Percentiles rank a stretch among this genome's conserved stretches.
phyloP scores from a whole-genome alignment of 2,329 filamentous ascomycete genomes.

The Diaporthe ilicicola region DNA sequence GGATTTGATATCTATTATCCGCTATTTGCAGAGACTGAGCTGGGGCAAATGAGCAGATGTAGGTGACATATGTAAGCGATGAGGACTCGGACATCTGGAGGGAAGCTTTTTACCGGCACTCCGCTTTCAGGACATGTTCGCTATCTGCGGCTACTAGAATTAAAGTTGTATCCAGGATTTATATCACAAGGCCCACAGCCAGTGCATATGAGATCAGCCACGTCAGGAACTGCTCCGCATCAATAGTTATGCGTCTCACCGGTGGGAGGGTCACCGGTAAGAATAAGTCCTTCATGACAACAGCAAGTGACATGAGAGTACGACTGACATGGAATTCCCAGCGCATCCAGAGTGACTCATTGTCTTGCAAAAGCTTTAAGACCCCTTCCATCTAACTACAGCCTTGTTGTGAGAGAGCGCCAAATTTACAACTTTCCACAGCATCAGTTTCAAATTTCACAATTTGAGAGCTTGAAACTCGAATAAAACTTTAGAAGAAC shows the following conservation, averaged over 20 bases:
- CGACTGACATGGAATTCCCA: background rate
- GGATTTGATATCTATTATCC: background rate
- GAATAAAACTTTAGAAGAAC: background rate
- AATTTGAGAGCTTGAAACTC: background rate
- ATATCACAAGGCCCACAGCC: background rate
- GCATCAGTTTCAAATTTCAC: background rate
- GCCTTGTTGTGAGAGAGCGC: background rate
- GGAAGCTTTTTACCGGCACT: too few species aligned
- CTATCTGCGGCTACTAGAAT: background rate
- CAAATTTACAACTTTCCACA: background rate
- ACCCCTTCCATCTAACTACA: background rate
- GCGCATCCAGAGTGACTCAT: background rate
- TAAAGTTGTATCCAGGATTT: background rate
- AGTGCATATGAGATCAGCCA: background rate
- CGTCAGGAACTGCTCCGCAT: background rate
- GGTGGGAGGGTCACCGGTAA: background rate
- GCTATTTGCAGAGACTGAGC: background rate
- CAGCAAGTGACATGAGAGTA: background rate
- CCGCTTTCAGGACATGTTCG: background rate
- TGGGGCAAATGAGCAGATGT: background rate
- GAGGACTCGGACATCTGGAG: too few species aligned
- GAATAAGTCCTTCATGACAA: background rate
- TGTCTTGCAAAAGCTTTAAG: background rate
- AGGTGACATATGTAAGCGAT: too few species aligned
- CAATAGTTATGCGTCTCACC: background rate